Evolutionary conservation across 768 basidiomycete species (phyloP).

Genomic region (Mycena filopes): DNA sequence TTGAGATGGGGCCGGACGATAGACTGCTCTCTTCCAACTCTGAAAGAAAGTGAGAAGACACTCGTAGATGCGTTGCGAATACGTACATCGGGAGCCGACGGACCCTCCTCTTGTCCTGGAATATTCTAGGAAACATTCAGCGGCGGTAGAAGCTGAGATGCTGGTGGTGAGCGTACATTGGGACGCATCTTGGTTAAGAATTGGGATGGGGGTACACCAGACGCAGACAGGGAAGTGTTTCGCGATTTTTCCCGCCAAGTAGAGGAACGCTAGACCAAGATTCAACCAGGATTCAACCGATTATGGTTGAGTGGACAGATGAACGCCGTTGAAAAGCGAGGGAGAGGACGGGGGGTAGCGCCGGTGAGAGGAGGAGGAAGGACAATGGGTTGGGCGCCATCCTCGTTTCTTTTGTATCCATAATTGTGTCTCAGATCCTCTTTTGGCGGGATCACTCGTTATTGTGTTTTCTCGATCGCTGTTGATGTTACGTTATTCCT

Average conservation of each 20-base stretch:
- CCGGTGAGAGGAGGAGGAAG: neutral
- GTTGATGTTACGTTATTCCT: no score
- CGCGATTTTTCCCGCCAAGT: conserved; percentile 1
- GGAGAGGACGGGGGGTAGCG: conserved; percentile 12
- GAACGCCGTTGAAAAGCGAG: neutral
- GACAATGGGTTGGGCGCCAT: no score
- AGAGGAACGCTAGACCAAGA: conserved; percentile 2
- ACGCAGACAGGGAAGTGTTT: neutral
- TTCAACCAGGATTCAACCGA: neutral
- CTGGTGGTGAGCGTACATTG: conserved; percentile 10
- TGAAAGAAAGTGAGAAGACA: conserved; percentile 37
- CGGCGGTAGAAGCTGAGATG: neutral
- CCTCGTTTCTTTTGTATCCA: no score
- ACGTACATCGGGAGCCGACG: conserved; percentile 38
- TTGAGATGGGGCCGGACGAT: conserved; percentile 64
- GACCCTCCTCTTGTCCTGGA: conserved; percentile 39
- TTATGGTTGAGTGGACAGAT: neutral
- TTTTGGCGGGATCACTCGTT: no score
- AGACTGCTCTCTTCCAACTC: conserved; percentile 71
- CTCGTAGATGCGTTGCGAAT: neutral
- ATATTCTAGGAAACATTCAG: conserved; percentile 29
- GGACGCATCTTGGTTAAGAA: conserved; percentile 3
- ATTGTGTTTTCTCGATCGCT: no score
- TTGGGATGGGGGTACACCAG: neutral
- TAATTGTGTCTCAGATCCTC: no score